These are phyloP conservation scores for Flaveria robusta DNA, from an alignment of 129 eudicot species.

Conservation along the genomic window DNA sequence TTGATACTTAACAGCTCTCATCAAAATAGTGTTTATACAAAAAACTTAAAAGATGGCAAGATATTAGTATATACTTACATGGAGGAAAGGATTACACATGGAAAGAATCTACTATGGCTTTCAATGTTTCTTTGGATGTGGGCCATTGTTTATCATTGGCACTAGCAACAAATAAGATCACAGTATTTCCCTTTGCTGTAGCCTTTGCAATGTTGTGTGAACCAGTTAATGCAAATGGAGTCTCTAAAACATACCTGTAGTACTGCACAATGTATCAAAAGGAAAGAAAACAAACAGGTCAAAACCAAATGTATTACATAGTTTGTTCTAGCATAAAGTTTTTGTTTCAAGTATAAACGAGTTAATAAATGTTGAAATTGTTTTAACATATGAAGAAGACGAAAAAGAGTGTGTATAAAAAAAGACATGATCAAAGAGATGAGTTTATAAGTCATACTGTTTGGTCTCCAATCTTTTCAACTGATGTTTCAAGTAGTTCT, in stretches of 20 bases:
- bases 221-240: slow-evolving; percentile 93
- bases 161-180: slow-evolving; percentile 85
- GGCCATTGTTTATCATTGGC: slow-evolving; percentile 96
- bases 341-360: no score
- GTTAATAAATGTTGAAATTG: no score
- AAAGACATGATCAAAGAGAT: slow-evolving; percentile 1
- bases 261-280: slow-evolving; percentile 54
- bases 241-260: slow-evolving; percentile 84
- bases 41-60: background rate
- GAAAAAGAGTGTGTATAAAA: background rate
- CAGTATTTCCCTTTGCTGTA: slow-evolving; percentile 91
- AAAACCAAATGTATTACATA: background rate
- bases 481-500: slow-evolving; percentile 78
- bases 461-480: slow-evolving; percentile 84
- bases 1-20: no score
- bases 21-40: slow-evolving; percentile 21
- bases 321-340: background rate
- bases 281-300: background rate
- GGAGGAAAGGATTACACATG: slow-evolving; percentile 45
- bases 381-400: background rate
- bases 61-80: slow-evolving; percentile 27
- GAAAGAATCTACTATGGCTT: slow-evolving; percentile 90
- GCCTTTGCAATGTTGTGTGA: slow-evolving; percentile 98
- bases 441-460: slow-evolving; percentile 54
- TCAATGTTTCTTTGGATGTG: slow-evolving; percentile 67